phyloP scores from a whole-genome alignment of 2,329 filamentous ascomycete genomes.

The Botrytis pseudocinerea region DNA sequence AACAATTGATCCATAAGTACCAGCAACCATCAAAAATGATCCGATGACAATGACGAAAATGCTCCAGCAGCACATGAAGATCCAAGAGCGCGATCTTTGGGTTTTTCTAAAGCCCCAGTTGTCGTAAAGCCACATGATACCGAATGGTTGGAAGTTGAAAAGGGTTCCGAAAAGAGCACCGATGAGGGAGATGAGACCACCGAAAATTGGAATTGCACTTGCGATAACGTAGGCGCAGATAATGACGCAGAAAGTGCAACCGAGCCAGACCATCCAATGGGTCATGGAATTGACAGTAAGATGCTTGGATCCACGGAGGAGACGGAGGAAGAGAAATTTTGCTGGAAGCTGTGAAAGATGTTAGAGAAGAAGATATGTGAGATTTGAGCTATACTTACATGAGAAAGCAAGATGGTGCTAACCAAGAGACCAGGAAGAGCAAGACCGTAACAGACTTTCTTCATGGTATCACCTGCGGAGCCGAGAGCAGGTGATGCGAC shows the following conservation, averaged over 20 bases:
- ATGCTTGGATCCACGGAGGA: conserved; percentile 52
- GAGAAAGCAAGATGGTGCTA: conserved; percentile 45
- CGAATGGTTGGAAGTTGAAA: conserved; percentile 17
- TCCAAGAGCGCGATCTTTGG: conserved; percentile 1
- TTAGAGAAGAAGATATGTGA: background rate
- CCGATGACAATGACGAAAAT: conserved; percentile 9
- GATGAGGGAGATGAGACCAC: conserved; percentile 38
- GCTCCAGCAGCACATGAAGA: conserved; percentile 17
- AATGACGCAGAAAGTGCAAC: conserved; percentile 46
- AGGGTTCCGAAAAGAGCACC: conserved; percentile 18
- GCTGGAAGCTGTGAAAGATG: conserved; percentile 37
- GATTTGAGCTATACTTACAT: conserved; percentile 42
- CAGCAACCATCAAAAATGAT: conserved; percentile 16
- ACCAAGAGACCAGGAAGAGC: conserved; percentile 57
- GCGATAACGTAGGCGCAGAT: conserved; percentile 52
- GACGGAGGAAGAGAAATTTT: conserved; percentile 58
- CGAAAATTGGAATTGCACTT: conserved; percentile 56
- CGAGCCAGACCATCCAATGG: conserved; percentile 55
- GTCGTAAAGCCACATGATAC: conserved; percentile 20
- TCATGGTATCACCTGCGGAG: conserved; percentile 58
- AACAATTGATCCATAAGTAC: conserved; percentile 17
- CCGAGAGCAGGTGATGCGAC: conserved; percentile 63
- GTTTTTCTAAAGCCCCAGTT: background rate
- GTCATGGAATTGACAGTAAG: conserved; percentile 52
- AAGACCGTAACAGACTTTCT: conserved; percentile 62